phyloP scores from a whole-genome alignment of 164 flowering plant genomes.

The Cinnamomum micranthum region DNA sequence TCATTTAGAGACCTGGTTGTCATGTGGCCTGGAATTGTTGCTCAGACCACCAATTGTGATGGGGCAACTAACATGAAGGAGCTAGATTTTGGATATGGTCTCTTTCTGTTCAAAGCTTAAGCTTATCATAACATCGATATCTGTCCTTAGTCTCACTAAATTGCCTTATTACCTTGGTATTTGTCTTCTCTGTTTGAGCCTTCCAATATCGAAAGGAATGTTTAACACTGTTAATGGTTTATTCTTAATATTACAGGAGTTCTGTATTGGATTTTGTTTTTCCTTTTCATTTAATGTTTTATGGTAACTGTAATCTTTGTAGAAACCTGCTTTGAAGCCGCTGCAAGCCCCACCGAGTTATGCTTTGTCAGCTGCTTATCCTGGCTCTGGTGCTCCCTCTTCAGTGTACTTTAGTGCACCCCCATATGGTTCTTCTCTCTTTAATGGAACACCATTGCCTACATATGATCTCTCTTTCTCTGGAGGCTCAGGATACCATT shows the following conservation, averaged over 20 bases:
- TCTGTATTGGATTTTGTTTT: neutral
- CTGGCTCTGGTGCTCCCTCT: slow-evolving; percentile 71
- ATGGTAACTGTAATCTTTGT: slow-evolving; percentile 9
- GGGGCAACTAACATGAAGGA: too few species aligned
- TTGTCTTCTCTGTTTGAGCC: neutral
- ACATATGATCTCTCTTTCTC: slow-evolving; percentile 83
- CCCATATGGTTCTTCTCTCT: slow-evolving; percentile 81
- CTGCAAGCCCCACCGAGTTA: slow-evolving; percentile 64
- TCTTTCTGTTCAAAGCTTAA: too few species aligned
- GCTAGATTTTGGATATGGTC: too few species aligned
- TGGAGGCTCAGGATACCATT: slow-evolving; percentile 84
- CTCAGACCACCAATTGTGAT: too few species aligned
- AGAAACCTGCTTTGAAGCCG: slow-evolving; percentile 80
- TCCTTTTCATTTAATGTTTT: neutral
- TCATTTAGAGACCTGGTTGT: too few species aligned
- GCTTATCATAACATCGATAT: too few species aligned
- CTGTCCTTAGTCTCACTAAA: neutral
- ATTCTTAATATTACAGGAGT: neutral
- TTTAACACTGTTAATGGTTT: neutral
- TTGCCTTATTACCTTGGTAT: neutral
- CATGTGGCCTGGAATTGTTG: too few species aligned
- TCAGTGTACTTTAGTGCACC: slow-evolving; percentile 74
- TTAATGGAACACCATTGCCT: slow-evolving; percentile 60
- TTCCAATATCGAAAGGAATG: too few species aligned
- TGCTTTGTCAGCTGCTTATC: slow-evolving; percentile 58